Percentiles rank a stretch among this genome's conserved stretches.
Conservation (phyloP, 768 basidiomycete genomes). For the Trametes cingulata region DNA sequence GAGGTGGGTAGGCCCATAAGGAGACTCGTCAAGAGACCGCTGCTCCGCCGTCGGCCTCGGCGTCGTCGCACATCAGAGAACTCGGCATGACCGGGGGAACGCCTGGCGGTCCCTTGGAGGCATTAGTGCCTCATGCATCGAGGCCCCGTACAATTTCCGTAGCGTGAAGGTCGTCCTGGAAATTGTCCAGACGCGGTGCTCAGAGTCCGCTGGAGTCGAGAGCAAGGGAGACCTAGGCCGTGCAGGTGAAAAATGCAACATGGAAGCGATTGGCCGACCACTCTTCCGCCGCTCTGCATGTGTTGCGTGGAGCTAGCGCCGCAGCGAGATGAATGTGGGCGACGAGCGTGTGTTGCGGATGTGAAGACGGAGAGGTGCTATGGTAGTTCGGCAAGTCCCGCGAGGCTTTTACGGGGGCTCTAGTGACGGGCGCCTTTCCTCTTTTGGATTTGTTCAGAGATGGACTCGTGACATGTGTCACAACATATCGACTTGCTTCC, state of each 20-base stretch:
- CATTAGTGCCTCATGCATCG: no score
- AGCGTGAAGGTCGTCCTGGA: not conserved
- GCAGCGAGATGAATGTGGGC: not conserved
- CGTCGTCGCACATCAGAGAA: not conserved
- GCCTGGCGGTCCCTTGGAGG: not conserved
- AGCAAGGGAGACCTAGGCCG: not conserved
- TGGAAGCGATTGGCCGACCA: not conserved
- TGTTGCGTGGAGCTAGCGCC: constrained; percentile 6
- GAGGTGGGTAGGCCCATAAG: not conserved
- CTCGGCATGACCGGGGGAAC: constrained; percentile 3
- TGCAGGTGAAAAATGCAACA: not conserved
- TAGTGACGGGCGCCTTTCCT: not conserved
- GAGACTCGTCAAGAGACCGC: not conserved
- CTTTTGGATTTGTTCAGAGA: not conserved
- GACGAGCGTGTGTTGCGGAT: not conserved
- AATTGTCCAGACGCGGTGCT: not conserved
- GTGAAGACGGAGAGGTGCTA: constrained; percentile 4
- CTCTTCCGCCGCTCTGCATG: not conserved
- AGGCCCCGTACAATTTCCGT: not conserved
- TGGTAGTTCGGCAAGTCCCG: not conserved
- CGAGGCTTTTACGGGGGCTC: not conserved
- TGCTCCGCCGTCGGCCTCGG: not conserved
- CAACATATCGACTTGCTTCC: constrained; percentile 1
- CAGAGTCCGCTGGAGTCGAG: not conserved
- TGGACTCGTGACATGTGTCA: constrained; percentile 3